Evolutionary conservation across 2,329 filamentous ascomycete genomes (phyloP), one percentile per base, ranked within the genome.

Genomic region (Ceratocystis lukuohia): DNA sequence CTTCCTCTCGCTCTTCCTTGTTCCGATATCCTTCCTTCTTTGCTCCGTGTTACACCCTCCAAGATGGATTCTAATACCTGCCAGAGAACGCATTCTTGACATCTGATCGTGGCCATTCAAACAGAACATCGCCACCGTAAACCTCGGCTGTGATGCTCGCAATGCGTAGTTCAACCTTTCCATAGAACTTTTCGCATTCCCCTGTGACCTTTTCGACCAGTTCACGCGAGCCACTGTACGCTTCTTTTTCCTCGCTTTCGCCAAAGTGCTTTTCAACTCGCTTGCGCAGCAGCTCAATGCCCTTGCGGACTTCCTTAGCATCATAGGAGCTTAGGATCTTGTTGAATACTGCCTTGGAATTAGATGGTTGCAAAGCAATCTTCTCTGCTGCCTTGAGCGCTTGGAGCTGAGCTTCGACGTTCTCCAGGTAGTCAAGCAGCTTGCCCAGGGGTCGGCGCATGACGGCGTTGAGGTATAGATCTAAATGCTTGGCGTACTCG

Each of bases 231-330:
- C 88, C 78, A 25, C 78, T 82, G 69, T 85, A 84, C 69, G 92
- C 88, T 71, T 95, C 91, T 3, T 87, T 88, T 70, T 96, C 91
- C 71, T 95, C 91, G 4, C 87, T 88, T 70, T 96, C 91, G 56
- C 91, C 91, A 79, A 97, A 97, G 76, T 97, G 93, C 78, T 97
- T 99, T 77, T 97, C 93, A 0, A 97, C 89, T 62, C 93, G 84
- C 78, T 96, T 96, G 72, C 88, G 88, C 70, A 97, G 80, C 65
- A 89, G 84, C 72, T 96, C 91, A 70, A 96, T 88, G n/a, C 93
- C 92, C 73, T 92, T 91, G 70, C 88, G 84, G 56, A 96, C 83
- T 75, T 96, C 91, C 74, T 89, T 92, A 22, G 80, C 80, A 74
- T 97, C 93, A 74, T 94, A 89, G 57, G 83, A 82, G 66, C 87